Conservation (phyloP, 2,329 filamentous ascomycete genomes). For the Monosporascus sp. region DNA sequence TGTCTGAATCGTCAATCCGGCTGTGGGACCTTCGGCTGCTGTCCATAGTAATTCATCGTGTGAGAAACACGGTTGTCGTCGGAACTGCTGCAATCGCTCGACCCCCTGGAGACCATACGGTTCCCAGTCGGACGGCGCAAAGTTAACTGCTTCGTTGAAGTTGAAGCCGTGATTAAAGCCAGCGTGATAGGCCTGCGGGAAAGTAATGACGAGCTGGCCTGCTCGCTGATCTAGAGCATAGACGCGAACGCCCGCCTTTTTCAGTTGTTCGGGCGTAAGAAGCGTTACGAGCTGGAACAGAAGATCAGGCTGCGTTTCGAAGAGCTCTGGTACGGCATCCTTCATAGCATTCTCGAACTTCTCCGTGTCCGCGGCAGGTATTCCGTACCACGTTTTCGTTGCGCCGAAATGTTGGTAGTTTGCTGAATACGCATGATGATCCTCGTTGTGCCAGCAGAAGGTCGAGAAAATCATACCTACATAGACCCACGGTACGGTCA, state of each 20-base stretch:
- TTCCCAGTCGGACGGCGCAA: slow-evolving; percentile 93
- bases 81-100: slow-evolving; percentile 77
- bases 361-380: slow-evolving; percentile 86
- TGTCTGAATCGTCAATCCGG: slow-evolving; percentile 69
- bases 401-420: slow-evolving; percentile 98
- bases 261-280: slow-evolving; percentile 85
- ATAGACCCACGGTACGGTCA: slow-evolving; percentile 99
- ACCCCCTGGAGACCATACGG: slow-evolving; percentile 84
- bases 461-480: slow-evolving; percentile 99
- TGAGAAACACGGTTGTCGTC: slow-evolving; percentile 91
- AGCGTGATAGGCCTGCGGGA: slow-evolving; percentile 93
- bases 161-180: slow-evolving; percentile 99
- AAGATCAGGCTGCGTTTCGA: slow-evolving; percentile 93
- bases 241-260: slow-evolving; percentile 86
- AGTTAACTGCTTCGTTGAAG: slow-evolving; percentile 98
- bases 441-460: slow-evolving; percentile 99
- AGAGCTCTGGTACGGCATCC: slow-evolving; percentile 90
- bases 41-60: slow-evolving; percentile 93
- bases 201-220: slow-evolving; percentile 93
- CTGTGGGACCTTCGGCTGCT: slow-evolving; percentile 72
- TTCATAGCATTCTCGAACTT: slow-evolving; percentile 96
- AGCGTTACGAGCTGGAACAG: slow-evolving; percentile 97
- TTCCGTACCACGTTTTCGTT: slow-evolving; percentile 99
- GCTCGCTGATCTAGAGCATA: slow-evolving; percentile 95
- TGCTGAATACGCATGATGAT: slow-evolving; percentile 95